A percentile compares a stretch with the other conserved stretches of the same genome.
Conservation (phyloP, 2,329 filamentous ascomycete genomes). For the Penicillium digitatum region DNA sequence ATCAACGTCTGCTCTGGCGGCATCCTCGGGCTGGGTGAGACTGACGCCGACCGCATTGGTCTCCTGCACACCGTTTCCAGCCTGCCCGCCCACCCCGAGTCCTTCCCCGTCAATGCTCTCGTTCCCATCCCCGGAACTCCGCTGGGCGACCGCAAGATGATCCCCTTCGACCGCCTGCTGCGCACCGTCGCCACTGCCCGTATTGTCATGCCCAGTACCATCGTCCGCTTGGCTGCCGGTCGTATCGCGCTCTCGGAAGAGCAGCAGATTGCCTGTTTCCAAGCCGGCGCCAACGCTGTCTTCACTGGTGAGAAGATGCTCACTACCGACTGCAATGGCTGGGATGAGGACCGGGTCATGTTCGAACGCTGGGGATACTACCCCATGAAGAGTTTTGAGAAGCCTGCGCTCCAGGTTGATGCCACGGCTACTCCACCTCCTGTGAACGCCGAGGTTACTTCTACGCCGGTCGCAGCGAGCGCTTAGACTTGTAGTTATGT, state of each 20-base stretch:
- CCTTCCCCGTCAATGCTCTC: slow-evolving; percentile 85
- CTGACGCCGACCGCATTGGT: slow-evolving; percentile 72
- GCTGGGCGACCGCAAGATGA: slow-evolving; percentile 66
- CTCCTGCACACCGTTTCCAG: slow-evolving; percentile 78
- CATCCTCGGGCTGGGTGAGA: slow-evolving; percentile 80
- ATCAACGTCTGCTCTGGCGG: slow-evolving; percentile 89
- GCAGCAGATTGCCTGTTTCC: slow-evolving; percentile 84
- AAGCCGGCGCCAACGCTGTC: slow-evolving; percentile 88
- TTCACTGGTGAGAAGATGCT: slow-evolving; percentile 96
- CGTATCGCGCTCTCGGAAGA: slow-evolving; percentile 81
- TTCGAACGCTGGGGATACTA: slow-evolving; percentile 77
- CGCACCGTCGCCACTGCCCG: slow-evolving; percentile 80
- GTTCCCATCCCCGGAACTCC: slow-evolving; percentile 90
- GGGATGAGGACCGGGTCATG: slow-evolving; percentile 82
- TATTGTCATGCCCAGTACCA: slow-evolving; percentile 76
- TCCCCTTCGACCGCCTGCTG: slow-evolving; percentile 73
- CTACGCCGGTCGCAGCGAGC: slow-evolving; percentile 32
- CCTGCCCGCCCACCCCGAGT: slow-evolving; percentile 77
- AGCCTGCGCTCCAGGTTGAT: slow-evolving; percentile 16
- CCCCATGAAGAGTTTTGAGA: slow-evolving; percentile 65
- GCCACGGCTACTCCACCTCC: slow-evolving; percentile 7
- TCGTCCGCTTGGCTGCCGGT: slow-evolving; percentile 81
- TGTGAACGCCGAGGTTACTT: slow-evolving; percentile 14
- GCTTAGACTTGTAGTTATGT: slow-evolving; percentile 14
- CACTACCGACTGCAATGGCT: slow-evolving; percentile 85